Conservation (phyloP, 1,139 yeast genomes). For the Arxiozyma heterogenica region DNA sequence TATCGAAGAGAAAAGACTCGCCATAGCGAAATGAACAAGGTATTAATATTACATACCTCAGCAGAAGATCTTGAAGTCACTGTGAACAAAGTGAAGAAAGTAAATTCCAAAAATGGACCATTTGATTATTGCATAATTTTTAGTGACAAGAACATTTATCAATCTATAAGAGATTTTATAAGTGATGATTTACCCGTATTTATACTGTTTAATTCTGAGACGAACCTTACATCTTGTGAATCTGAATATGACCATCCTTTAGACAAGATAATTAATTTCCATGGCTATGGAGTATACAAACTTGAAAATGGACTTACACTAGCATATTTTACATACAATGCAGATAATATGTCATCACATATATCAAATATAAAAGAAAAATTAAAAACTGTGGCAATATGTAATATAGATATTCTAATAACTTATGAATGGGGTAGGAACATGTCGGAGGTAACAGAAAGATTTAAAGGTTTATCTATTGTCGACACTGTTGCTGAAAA, state of each 20-base stretch:
- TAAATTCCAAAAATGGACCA: constrained; percentile 54
- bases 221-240: not conserved
- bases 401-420: constrained; percentile 44
- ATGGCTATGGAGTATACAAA: constrained; percentile 34
- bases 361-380: constrained; percentile 17
- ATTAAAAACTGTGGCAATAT: constrained; percentile 10
- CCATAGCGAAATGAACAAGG: not conserved
- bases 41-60: constrained; percentile 40
- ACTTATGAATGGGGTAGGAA: constrained; percentile 55
- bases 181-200: constrained; percentile 20
- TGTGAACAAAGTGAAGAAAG: constrained; percentile 40
- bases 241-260: not conserved
- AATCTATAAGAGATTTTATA: not conserved
- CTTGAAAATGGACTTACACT: constrained; percentile 40
- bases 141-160: constrained; percentile 35
- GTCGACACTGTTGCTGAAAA: constrained; percentile 41
- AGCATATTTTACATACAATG: constrained; percentile 37
- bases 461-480: constrained; percentile 25
- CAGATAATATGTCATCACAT: constrained; percentile 17
- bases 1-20: not conserved
- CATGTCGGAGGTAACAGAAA: constrained; percentile 35
- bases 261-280: constrained; percentile 26
- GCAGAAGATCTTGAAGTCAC: constrained; percentile 36
- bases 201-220: not conserved
- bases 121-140: constrained; percentile 48